A percentile compares a stretch with the other conserved stretches of the same genome.
These are phyloP conservation scores for Lenwebbia sp. DNA, from an alignment of 345 rosid genomes.

Conservation along the genomic window DNA sequence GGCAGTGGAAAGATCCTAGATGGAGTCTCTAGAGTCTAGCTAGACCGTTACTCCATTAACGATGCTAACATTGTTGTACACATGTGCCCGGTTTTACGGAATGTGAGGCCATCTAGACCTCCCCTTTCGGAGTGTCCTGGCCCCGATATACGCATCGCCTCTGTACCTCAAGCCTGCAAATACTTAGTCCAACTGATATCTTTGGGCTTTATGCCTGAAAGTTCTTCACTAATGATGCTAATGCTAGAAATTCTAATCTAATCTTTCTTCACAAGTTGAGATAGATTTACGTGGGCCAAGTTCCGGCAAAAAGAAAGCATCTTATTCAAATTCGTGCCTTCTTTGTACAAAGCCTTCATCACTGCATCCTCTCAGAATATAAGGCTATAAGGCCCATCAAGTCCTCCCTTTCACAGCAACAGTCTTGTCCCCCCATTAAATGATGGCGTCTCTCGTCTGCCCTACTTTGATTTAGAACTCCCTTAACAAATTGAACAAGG, in stretches of 20 bases:
- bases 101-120: neutral
- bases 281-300: neutral
- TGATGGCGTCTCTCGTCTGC: too few species aligned
- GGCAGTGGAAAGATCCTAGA: neutral
- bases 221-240: neutral
- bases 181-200: rapidly evolving
- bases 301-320: neutral
- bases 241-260: neutral
- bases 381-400: neutral
- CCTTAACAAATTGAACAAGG: too few species aligned
- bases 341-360: neutral
- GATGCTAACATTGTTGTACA: neutral
- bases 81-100: neutral
- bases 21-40: neutral
- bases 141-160: neutral
- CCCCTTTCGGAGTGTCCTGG: neutral
- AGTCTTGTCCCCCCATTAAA: neutral
- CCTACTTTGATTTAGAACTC: too few species aligned
- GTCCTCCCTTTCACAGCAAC: neutral
- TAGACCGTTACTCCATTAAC: neutral
- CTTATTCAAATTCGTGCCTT: neutral
- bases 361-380: neutral
- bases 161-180: neutral
- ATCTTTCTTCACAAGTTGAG: neutral
- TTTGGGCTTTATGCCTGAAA: neutral